phyloP scores from a whole-genome alignment of 768 basidiomycete genomes.

The Sarcodon aspratus region DNA sequence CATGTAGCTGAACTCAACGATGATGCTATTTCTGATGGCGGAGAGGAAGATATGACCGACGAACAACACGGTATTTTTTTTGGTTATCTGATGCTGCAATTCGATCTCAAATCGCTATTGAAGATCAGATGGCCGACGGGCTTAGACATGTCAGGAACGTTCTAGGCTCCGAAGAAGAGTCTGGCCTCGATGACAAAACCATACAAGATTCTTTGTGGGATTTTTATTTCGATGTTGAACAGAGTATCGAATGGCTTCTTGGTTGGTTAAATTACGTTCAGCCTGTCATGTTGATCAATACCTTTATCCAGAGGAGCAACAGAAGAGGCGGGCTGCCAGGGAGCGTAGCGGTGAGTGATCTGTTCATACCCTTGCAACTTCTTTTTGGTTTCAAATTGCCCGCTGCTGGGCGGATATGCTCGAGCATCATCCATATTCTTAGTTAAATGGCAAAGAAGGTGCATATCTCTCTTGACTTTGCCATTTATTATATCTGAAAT shows the following conservation, averaged over 20 bases:
- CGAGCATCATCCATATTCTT: not conserved
- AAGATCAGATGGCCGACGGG: constrained; percentile 60
- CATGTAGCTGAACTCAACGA: constrained; percentile 79
- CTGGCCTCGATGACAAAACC: constrained; percentile 59
- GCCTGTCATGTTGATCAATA: not conserved
- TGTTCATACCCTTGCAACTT: constrained; percentile 15
- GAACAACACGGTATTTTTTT: constrained; percentile 72
- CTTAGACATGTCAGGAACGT: constrained; percentile 56
- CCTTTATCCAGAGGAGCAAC: constrained; percentile 50
- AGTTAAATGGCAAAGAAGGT: constrained; percentile 2
- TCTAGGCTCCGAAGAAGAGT: constrained; percentile 53
- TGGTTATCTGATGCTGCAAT: not conserved
- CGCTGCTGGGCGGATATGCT: constrained; percentile 5
- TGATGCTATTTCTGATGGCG: constrained; percentile 64
- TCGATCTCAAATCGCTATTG: constrained; percentile 1
- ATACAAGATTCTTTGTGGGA: constrained; percentile 84
- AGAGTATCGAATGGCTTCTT: constrained; percentile 61
- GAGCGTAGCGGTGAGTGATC: constrained; percentile 78
- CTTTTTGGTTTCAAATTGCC: constrained; percentile 5
- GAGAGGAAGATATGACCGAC: constrained; percentile 69
- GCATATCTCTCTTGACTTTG: constrained; percentile 1
- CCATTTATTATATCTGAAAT: not conserved
- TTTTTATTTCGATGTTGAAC: constrained; percentile 73
- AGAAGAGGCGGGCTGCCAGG: constrained; percentile 44
- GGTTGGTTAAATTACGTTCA: constrained; percentile 34